phyloP scores from a whole-genome alignment of 2,329 filamentous ascomycete species.

The Ilyonectria sp. region DNA sequence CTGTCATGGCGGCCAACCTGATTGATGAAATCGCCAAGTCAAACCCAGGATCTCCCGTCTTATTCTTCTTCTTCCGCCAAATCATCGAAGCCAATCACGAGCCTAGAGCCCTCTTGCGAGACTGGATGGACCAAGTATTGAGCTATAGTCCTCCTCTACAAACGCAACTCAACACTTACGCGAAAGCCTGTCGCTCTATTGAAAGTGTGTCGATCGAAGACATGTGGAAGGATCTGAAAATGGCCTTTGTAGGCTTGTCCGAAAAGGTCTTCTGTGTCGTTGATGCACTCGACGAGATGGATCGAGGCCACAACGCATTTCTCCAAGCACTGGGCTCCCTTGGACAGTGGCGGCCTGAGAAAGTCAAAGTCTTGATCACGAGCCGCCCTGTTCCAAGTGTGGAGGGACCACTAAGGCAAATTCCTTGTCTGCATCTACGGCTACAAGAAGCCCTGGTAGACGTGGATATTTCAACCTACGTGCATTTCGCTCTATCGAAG shows the following conservation, averaged over 20 bases:
- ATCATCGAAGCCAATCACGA: slow-evolving; percentile 55
- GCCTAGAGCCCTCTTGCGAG: slow-evolving; percentile 49
- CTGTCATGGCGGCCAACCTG: slow-evolving; percentile 51
- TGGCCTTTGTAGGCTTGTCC: slow-evolving; percentile 40
- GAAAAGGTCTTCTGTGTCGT: slow-evolving; percentile 55
- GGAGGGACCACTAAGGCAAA: slow-evolving; percentile 50
- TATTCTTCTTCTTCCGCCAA: slow-evolving; percentile 59
- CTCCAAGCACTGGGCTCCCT: slow-evolving; percentile 52
- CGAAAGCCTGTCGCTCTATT: slow-evolving; percentile 10
- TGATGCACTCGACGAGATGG: slow-evolving; percentile 65
- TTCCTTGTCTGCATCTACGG: slow-evolving; percentile 51
- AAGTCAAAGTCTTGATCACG: slow-evolving; percentile 60
- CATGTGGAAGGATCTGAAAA: slow-evolving; percentile 51
- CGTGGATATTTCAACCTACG: slow-evolving; percentile 57
- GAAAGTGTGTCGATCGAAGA: slow-evolving; percentile 32
- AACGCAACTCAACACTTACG: slow-evolving; percentile 35
- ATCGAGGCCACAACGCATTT: slow-evolving; percentile 52
- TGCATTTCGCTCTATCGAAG: slow-evolving; percentile 41
- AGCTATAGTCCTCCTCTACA: slow-evolving; percentile 51
- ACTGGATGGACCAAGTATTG: slow-evolving; percentile 54
- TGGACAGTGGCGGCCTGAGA: slow-evolving; percentile 47
- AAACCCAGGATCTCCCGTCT: slow-evolving; percentile 42
- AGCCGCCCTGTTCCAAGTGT: slow-evolving; percentile 56
- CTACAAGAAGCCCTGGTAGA: slow-evolving; percentile 56
- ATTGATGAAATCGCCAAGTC: slow-evolving; percentile 30